Evolutionary conservation across 75 land plant species (phyloP).

Genomic region (Pinus tabuliformis): DNA sequence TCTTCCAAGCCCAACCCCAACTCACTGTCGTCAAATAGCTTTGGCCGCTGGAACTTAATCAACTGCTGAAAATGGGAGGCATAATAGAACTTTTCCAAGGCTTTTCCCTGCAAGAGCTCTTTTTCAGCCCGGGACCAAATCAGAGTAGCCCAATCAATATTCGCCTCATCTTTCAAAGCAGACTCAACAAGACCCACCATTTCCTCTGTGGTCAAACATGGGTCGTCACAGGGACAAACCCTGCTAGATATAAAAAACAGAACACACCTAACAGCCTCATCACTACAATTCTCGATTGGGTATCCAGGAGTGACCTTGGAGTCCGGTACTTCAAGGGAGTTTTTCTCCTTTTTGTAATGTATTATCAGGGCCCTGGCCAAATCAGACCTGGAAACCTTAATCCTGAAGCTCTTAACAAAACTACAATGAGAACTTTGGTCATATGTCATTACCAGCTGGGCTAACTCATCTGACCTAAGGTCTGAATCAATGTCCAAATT

Average conservation of each 20-base stretch:
- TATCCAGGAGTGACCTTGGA: constrained; percentile 2
- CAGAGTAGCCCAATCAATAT: constrained; percentile 55
- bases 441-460: constrained; percentile 32
- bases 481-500: constrained; percentile 30
- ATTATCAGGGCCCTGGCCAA: constrained; percentile 44
- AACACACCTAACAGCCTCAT: constrained; percentile 19
- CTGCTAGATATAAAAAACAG: constrained; percentile 35
- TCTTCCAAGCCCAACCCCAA: background rate
- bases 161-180: constrained; percentile 40
- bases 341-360: constrained; percentile 30
- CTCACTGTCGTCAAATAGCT: constrained; percentile 14
- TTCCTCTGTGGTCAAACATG: constrained; percentile 41
- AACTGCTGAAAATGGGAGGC: constrained; percentile 57
- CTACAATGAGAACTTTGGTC: constrained; percentile 11
- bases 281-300: background rate
- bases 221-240: constrained; percentile 42
- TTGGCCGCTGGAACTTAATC: constrained; percentile 33
- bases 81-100: constrained; percentile 39
- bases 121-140: constrained; percentile 61
- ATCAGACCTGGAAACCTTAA: constrained; percentile 43
- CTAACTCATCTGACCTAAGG: constrained; percentile 34
- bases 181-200: constrained; percentile 20
- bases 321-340: background rate
- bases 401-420: constrained; percentile 21
- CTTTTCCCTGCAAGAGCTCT: constrained; percentile 30